Base-by-base conservation (phyloP, 176 grass and related monocot genomes). In the Eragrostis curvula region DNA sequence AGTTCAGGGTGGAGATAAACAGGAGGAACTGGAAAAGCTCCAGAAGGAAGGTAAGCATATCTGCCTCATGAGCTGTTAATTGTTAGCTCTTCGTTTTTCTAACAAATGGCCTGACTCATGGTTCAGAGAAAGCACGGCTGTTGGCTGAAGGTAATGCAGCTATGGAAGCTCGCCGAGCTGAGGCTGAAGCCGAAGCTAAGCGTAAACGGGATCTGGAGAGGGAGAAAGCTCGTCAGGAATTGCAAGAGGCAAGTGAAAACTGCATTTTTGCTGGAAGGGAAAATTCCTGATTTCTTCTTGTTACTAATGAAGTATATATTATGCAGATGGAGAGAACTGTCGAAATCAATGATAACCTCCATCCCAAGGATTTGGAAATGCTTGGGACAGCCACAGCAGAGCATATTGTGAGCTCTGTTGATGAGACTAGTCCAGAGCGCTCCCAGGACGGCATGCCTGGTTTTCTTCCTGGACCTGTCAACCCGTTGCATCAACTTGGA, bases 61-160 rank as follows among this genome's bases (percentile, higher is more conserved):
- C 27, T 77, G 9, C 23, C 69, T 84, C 18, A 9, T 72, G 82
- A 23, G 30, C 41, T 63, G n/a, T 15, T 29, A 56, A 62, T 44
- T 70, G 49, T 18, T 66, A 27, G 42, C 56, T 62, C 40, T 7
- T 71, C 15, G 28, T 18, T 51, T 46, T 21, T 23, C 82, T 79
- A 27, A 68, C 11, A 49, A 21, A 7, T 71, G 13, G 59, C 1
- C 29, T 86, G 3, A 27, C 23, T 50, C 7, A 81, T 60, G 68
- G 71, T 81, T 84, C 87, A 98, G 96, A 93, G 69, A 98, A 89
- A 86, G 92, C 88, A 41, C 72, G 90, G 20, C 66, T 98, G 63
- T 89, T 95, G 76, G 90, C 92, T 45, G 96, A 98, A 91, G 96
- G 92, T 53, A 98, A 93, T 83, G 92, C 88, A 41, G 96, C 87